Evolutionary conservation across 768 basidiomycete species (phyloP), one percentile per base, ranked within the genome.

Genomic region (Nidula microcarpa): DNA sequence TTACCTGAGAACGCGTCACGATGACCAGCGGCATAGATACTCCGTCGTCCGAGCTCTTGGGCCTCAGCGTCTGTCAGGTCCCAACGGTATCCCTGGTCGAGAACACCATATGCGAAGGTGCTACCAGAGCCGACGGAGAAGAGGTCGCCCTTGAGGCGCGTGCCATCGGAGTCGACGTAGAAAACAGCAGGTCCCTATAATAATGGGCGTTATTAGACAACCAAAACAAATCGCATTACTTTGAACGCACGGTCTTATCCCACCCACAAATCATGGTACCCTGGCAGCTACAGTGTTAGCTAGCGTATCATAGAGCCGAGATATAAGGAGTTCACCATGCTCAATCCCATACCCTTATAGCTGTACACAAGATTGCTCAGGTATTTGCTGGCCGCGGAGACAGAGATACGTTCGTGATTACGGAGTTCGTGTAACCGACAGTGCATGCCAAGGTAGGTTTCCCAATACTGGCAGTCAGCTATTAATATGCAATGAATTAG

Each of bases 241-340:
- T 7, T 7, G 30, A 33, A 72, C 87, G 62, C 55, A 89, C 91
- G 10, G 95, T 98, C 77, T 98, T 98, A 74, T 99, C 97, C 94
- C 95, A 98, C 30, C 97, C 97, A 63, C 95, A 98, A 53, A 99
- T 95, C 97, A 98, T 99, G 0, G 97, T 99, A 48, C 97, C 97
- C 94, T 95, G 61, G 9, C n/a, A n/a, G n/a, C n/a, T n/a, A n/a
- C n/a, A n/a, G n/a, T n/a, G n/a, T n/a, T n/a, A n/a, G n/a, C n/a
- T n/a, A n/a, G n/a, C n/a, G n/a, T n/a, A n/a, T n/a, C n/a, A n/a
- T n/a, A n/a, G n/a, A n/a, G n/a, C n/a, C n/a, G n/a, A n/a, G n/a
- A n/a, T n/a, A n/a, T n/a, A n/a, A n/a, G n/a, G n/a, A n/a, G n/a
- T 39, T 39, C 51, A 94, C 94, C 96, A 99, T 99, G 68, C 93